Conservation (phyloP, 2,329 filamentous ascomycete species). For the Hypomyces rosellus region DNA sequence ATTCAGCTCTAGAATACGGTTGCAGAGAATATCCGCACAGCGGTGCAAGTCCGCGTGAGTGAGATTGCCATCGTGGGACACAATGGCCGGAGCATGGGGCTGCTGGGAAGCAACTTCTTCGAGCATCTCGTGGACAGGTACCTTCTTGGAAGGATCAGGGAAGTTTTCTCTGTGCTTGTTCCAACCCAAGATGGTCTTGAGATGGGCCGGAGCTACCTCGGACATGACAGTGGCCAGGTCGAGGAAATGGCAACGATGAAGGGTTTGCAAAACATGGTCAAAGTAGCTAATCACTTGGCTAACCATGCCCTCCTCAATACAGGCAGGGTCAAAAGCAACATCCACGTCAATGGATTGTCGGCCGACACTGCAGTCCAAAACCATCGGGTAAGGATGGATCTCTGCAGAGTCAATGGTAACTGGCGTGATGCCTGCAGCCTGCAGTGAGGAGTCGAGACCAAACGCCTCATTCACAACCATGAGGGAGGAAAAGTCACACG, state of each 20-base stretch:
- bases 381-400: slow-evolving; percentile 1
- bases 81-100: too few relatives aligned
- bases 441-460: not conserved
- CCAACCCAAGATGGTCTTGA: not conserved
- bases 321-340: not conserved
- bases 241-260: not conserved
- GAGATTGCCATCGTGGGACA: too few relatives aligned
- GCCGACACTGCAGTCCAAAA: not conserved
- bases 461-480: not conserved
- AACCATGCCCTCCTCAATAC: not conserved
- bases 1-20: too few relatives aligned
- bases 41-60: too few relatives aligned
- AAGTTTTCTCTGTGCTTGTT: not conserved
- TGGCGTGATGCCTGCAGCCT: too few relatives aligned
- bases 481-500: slow-evolving; percentile 1
- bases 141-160: too few relatives aligned
- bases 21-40: too few relatives aligned
- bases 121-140: too few relatives aligned
- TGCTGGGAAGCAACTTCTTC: too few relatives aligned
- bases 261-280: too few relatives aligned
- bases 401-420: not conserved
- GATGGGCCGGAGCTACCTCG: not conserved
- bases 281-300: not conserved
- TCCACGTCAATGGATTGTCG: not conserved
- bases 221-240: not conserved